Evolutionary conservation across 352 stramenopile species (phyloP).

Genomic region (Globisporangium sylvaticum): DNA sequence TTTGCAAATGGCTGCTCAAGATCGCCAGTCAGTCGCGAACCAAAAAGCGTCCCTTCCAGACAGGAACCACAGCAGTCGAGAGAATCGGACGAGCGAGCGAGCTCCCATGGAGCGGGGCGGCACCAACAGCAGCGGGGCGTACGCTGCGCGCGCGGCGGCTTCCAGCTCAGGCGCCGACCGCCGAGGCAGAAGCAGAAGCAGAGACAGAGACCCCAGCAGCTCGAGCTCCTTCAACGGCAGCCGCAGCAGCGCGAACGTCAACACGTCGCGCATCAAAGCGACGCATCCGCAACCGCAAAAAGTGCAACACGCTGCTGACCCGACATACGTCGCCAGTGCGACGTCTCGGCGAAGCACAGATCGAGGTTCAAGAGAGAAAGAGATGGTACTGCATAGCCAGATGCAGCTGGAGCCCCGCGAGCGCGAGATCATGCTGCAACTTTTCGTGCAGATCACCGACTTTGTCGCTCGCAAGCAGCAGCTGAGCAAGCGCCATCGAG

Average conservation of each 20-base stretch:
- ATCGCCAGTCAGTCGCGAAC: constrained; percentile 1
- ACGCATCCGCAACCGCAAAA: not conserved
- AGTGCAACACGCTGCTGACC: constrained; percentile 1
- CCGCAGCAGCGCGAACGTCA: constrained; percentile 19
- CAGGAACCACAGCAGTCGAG: not conserved
- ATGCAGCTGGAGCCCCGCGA: constrained; percentile 16
- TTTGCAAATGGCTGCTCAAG: constrained; percentile 12
- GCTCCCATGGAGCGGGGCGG: not conserved
- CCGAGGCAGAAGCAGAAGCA: not conserved
- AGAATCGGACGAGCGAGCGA: not conserved
- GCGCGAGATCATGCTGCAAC: constrained; percentile 33
- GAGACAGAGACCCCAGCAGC: constrained; percentile 6
- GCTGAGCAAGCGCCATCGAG: constrained; percentile 27
- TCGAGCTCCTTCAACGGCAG: constrained; percentile 13
- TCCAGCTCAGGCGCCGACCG: not conserved
- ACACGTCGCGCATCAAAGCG: constrained; percentile 11
- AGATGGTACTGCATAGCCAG: not conserved
- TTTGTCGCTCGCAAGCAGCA: constrained; percentile 51
- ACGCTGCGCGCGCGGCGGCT: not conserved
- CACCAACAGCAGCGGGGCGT: not conserved
- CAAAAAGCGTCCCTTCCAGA: constrained; percentile 1
- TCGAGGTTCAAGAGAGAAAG: not conserved
- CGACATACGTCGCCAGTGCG: not conserved
- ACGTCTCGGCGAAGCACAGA: not conserved
- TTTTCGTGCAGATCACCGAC: constrained; percentile 47